Conservation (phyloP, 495 filamentous ascomycete species). For the Hypomontagnella submonticulosa region DNA sequence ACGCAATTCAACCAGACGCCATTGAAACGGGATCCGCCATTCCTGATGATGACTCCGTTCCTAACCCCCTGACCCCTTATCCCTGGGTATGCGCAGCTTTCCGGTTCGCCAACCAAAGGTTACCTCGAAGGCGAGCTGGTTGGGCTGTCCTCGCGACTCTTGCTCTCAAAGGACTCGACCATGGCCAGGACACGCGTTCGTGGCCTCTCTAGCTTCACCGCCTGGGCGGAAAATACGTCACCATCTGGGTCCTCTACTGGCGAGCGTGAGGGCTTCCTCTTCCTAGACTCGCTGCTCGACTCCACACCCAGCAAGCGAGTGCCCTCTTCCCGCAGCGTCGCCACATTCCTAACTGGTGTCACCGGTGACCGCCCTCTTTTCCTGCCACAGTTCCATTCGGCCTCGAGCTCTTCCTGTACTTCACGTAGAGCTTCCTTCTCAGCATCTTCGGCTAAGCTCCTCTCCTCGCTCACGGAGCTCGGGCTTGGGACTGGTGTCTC, state of each 20-base stretch:
- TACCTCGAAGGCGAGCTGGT: constrained; percentile 41
- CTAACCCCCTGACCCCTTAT: neutral
- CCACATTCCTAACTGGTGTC: neutral
- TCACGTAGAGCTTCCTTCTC: constrained; percentile 36
- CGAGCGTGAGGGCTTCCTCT: constrained; percentile 34
- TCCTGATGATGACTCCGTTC: constrained; percentile 14
- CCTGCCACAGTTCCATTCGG: constrained; percentile 34
- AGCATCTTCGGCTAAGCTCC: constrained; percentile 8
- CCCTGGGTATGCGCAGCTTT: neutral
- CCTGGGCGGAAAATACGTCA: constrained; percentile 42
- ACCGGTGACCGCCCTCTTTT: constrained; percentile 1
- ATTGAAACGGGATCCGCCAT: constrained; percentile 14
- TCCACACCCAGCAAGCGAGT: constrained; percentile 20
- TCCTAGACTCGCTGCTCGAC: constrained; percentile 37
- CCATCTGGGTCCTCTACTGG: constrained; percentile 36
- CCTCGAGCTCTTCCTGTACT: constrained; percentile 37
- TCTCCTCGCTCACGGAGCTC: constrained; percentile 36
- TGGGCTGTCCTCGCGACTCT: constrained; percentile 50
- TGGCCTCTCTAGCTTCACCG: constrained; percentile 48
- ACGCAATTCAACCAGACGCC: constrained; percentile 13
- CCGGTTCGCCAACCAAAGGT: neutral
- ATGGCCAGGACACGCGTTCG: constrained; percentile 57
- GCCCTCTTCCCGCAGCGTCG: constrained; percentile 12
- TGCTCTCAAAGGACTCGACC: constrained; percentile 58
- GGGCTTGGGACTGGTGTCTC: constrained; percentile 21